Percentiles rank a stretch among this genome's conserved stretches.
Conservation (phyloP, 192 early-diverging fungal species). For the Lunasporangiospora selenospora region DNA sequence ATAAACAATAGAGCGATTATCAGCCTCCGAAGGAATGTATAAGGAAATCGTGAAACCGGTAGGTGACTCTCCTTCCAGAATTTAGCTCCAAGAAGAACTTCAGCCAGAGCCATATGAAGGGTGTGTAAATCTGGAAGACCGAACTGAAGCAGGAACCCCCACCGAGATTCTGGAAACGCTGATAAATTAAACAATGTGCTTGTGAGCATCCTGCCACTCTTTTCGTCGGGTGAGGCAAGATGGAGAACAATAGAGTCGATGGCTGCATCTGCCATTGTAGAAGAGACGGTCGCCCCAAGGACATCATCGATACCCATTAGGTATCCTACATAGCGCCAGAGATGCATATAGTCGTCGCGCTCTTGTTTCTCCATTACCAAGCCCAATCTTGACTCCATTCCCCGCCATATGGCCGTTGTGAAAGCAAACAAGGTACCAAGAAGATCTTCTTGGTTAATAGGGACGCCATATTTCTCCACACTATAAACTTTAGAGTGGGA, state of each 20-base stretch:
- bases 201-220: conserved; percentile 7
- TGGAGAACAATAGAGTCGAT: conserved; percentile 25
- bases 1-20: not conserved
- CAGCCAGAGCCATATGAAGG: conserved; percentile 17
- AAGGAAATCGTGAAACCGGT: not conserved
- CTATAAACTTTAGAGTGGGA: conserved; percentile 22
- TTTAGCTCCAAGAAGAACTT: conserved; percentile 8
- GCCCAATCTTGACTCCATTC: conserved; percentile 23
- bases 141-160: no score
- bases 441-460: conserved; percentile 47
- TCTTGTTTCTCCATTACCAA: conserved; percentile 35
- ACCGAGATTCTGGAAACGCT: not conserved
- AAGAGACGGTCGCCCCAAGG: not conserved
- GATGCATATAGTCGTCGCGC: conserved; percentile 50
- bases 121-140: conserved; percentile 9
- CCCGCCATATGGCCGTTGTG: conserved; percentile 31
- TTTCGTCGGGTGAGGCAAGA: conserved; percentile 7
- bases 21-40: not conserved
- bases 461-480: conserved; percentile 20
- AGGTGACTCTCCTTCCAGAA: conserved; percentile 15
- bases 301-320: conserved; percentile 54
- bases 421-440: conserved; percentile 27
- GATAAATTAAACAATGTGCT: not conserved
- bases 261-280: conserved; percentile 12
- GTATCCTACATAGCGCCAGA: conserved; percentile 59